Conservation (phyloP, 2,329 filamentous ascomycete species). For the Aspergillus glaucus region DNA sequence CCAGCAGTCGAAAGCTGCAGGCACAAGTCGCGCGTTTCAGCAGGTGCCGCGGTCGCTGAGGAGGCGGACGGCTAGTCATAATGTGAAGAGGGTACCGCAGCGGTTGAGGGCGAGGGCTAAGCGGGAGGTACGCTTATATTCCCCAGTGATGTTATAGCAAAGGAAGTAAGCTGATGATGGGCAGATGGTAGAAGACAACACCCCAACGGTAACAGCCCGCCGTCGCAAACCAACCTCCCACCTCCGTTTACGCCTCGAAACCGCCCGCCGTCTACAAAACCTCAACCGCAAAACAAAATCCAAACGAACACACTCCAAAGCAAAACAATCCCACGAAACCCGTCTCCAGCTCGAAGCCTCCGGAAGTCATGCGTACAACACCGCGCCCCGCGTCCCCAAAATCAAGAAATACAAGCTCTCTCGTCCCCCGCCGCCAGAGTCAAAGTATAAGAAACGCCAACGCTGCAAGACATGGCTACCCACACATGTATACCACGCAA, state of each 20-base stretch:
- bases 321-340: conserved; percentile 28
- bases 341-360: conserved; percentile 15
- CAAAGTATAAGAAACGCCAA: conserved; percentile 79
- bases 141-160: background rate
- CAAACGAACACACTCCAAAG: conserved; percentile 40
- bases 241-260: conserved; percentile 60
- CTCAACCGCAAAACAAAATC: conserved; percentile 46
- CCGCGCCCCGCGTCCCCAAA: conserved; percentile 50
- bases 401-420: conserved; percentile 66
- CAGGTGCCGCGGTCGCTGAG: conserved; percentile 78
- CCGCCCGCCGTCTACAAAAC: conserved; percentile 62
- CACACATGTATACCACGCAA: conserved; percentile 90
- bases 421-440: conserved; percentile 53
- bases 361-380: conserved; percentile 27
- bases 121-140: conserved; percentile 44
- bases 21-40: conserved; percentile 75
- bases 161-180: background rate
- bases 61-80: conserved; percentile 86
- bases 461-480: conserved; percentile 87
- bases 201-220: conserved; percentile 64
- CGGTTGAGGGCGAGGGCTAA: conserved; percentile 64
- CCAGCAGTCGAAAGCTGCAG: conserved; percentile 59
- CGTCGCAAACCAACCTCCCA: conserved; percentile 41
- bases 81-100: conserved; percentile 81
- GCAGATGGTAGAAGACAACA: conserved; percentile 84